phyloP scores from a whole-genome alignment of 2,329 filamentous ascomycete genomes.

The Exophiala sp. region DNA sequence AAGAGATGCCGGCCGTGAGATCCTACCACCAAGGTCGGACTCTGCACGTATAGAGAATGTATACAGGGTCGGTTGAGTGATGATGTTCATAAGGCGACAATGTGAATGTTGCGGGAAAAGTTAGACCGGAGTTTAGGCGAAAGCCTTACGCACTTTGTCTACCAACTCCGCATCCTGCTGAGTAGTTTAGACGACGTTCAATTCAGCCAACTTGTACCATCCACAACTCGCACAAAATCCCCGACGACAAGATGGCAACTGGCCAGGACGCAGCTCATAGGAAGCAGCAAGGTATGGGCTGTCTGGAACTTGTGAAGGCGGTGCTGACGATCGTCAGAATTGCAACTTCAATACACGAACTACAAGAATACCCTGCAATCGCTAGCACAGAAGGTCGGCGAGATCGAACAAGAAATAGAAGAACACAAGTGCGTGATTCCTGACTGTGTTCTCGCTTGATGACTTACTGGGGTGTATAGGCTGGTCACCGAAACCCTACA shows the following conservation, averaged over 20 bases:
- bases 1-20: not conserved
- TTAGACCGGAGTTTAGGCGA: conserved; percentile 22
- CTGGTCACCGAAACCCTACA: conserved; percentile 88
- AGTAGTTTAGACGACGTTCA: not conserved
- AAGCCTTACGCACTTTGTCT: conserved; percentile 5
- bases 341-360: conserved; percentile 46
- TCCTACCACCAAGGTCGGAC: not conserved
- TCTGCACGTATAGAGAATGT: not conserved
- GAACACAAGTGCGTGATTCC: conserved; percentile 78
- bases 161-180: not conserved
- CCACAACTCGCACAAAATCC: not conserved
- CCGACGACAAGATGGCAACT: conserved; percentile 23
- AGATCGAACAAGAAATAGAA: conserved; percentile 94
- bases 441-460: not conserved
- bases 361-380: conserved; percentile 73
- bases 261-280: conserved; percentile 27
- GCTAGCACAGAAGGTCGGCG: conserved; percentile 91
- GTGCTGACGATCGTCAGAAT: conserved; percentile 34
- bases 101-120: conserved; percentile 10
- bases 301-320: not conserved
- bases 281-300: conserved; percentile 43
- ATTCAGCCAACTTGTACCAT: not conserved
- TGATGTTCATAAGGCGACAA: not conserved
- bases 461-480: conserved; percentile 44
- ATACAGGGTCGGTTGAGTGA: not conserved